Conservation (phyloP, 192 early-diverging fungal species). For the Coemansia furcata region DNA sequence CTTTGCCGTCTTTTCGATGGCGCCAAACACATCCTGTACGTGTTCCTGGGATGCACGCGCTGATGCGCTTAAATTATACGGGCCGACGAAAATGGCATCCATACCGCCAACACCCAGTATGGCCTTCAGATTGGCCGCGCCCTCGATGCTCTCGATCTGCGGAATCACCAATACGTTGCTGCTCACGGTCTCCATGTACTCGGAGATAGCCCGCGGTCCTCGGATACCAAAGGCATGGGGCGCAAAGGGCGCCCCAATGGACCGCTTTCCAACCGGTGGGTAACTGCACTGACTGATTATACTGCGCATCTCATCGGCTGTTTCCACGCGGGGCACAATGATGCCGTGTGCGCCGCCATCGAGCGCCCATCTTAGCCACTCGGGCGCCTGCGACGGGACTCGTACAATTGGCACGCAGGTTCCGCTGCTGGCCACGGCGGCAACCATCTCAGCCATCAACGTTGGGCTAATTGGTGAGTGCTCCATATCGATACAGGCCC, state of each 20-base stretch:
- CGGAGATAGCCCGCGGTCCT: constrained; percentile 32
- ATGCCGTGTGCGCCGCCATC: constrained; percentile 51
- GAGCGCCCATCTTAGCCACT: constrained; percentile 54
- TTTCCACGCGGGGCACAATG: constrained; percentile 49
- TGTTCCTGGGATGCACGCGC: constrained; percentile 24
- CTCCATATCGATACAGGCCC: constrained; percentile 57
- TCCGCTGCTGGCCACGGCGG: constrained; percentile 50
- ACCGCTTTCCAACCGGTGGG: constrained; percentile 43
- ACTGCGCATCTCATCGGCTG: constrained; percentile 41
- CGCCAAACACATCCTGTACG: constrained; percentile 25
- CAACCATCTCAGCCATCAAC: constrained; percentile 54
- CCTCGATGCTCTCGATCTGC: constrained; percentile 51
- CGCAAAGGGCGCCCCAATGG: constrained; percentile 43
- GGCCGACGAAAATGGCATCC: constrained; percentile 48
- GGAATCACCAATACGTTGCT: constrained; percentile 47
- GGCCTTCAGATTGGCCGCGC: constrained; percentile 29
- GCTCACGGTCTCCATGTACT: constrained; percentile 34
- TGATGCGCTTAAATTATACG: constrained; percentile 39
- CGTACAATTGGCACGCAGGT: constrained; percentile 51
- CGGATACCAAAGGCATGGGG: constrained; percentile 34
- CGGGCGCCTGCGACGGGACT: constrained; percentile 47
- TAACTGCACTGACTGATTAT: constrained; percentile 32
- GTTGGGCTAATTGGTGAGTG: constrained; percentile 45
- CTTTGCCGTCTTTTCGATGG: constrained; percentile 24
- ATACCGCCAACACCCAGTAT: constrained; percentile 35